Evolutionary conservation across 306 rosid genomes (phyloP), one percentile per base, ranked within the genome.

Genomic region (Casuarina glauca): DNA sequence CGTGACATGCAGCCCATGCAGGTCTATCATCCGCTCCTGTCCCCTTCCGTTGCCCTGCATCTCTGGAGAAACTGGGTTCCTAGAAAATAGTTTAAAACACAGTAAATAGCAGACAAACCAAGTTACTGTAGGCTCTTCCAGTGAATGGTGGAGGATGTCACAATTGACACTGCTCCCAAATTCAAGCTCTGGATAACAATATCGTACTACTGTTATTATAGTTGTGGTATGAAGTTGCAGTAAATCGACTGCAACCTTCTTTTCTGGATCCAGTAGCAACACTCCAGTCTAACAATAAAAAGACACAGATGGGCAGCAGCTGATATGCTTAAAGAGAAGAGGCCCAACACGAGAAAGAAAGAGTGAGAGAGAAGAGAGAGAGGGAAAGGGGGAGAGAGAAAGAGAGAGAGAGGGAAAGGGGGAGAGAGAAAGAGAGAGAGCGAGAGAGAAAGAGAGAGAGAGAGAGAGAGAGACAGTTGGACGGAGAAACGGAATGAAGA

Each of bases 11-110:
- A 94, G 86, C 19, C 97, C 98, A 9, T 94, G 98, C 69, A 94
- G 71, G 88, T 94, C 98, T 78, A 94, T 94, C 89, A 94, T 92
- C 81, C 93, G 88, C 87, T 94, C 97, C 1, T 83, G 91, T 75
- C 90, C 91, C 80, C 97, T 90, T 75, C 96, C 98, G 49, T 90
- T 94, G 76, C 81, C 87, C 74, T 86, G 92, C 88, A 86, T 84
- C 82, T 94, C 98, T 50, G 85, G 81, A 54, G 76, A 79, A 55
- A 87, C 85, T 52, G 97, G 90, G 81, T 94, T 94, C 93, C 98
- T 94, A 87, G 72, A 72, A 77, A 39, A 53, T 17, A 11, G 71
- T 74, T 69, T 12, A 13, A 79, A 75, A 55, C n/a, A 80, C 50
- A 6, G 66, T 51, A 64, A 82, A 20, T 17, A 32, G 67, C 32